Evolutionary conservation across 306 rosid genomes (phyloP), one percentile per base, ranked within the genome.

Genomic region (Sphenostylis stenocarpa): DNA sequence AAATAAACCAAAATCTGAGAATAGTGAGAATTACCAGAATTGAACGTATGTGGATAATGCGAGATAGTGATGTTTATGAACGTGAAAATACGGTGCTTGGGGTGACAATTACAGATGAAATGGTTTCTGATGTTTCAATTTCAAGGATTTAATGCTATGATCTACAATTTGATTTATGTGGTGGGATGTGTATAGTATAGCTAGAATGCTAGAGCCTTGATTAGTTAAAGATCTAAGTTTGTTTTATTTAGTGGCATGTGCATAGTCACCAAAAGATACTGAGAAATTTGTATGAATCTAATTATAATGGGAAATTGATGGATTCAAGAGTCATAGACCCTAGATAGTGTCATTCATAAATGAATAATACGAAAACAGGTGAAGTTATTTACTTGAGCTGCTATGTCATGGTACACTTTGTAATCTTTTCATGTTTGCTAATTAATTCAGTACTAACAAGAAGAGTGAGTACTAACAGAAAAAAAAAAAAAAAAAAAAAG

Each of bases 1-100:
- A 48, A 34, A 14, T 1, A 7, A 39, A 52, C 1, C 8, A 1
- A 51, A 23, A 48, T 75, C 3, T 28, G 49, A 64, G 7, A 17
- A 19, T 17, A 4, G 4, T 2, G 52, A 31, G 5, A 6, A 34
- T 39, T 2, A 41, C 2, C 15, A 41, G 24, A 49, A 49, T 10
- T 36, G 9, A 13, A 47, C 12, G 17, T 61, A 65, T 47, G 49
- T 7, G 29, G 78, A 78, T 70, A 81, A 44, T 53, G 63, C 21
- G 4, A 69, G 81, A 81, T 1, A 73, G 83, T 62, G 79, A 73
- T 70, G 76, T 70, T 48, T 81, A 73, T 36, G 67, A 81, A 38
- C 72, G 58, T 16, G 5, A 68, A 63, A 73, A 67, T 70, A 55
- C 31, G 63, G 67, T 11, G 60, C 17, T 48, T 51, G 2, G 2